A percentile compares a stretch with the other conserved stretches of the same genome.
Conservation (phyloP, 116 monocot species). For the Posidonia oceanica region DNA sequence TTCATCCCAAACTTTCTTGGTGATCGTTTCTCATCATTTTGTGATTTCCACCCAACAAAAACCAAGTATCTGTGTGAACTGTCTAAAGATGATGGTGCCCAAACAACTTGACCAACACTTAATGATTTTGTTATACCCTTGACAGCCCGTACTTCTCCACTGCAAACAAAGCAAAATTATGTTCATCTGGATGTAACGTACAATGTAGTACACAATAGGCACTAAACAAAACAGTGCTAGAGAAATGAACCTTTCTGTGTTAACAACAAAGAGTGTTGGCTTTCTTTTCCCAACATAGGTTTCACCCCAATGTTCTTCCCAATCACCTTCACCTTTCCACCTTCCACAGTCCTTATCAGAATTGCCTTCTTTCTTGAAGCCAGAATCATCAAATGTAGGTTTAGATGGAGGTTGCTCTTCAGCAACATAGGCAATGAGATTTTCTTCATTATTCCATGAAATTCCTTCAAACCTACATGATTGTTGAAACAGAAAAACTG, state of each 20-base stretch:
- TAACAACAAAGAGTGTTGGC: conserved; percentile 68
- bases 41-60: conserved; percentile 92
- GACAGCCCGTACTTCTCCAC: conserved; percentile 67
- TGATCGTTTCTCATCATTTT: conserved; percentile 38
- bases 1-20: conserved; percentile 89
- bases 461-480: conserved; percentile 89
- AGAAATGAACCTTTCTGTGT: conserved; percentile 37
- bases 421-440: conserved; percentile 80
- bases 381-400: conserved; percentile 58
- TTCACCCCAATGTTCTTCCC: conserved; percentile 98
- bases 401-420: conserved; percentile 62
- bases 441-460: conserved; percentile 85
- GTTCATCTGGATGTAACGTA: neutral
- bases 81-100: conserved; percentile 58
- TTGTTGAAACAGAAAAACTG: neutral
- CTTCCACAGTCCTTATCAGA: conserved; percentile 53
- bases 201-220: neutral
- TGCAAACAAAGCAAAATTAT: conserved; percentile 17
- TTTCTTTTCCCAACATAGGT: conserved; percentile 77
- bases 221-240: neutral
- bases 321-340: conserved; percentile 94
- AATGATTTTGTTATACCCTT: conserved; percentile 54
- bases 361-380: conserved; percentile 54
- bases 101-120: conserved; percentile 89
- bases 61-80: conserved; percentile 32